phyloP scores from a whole-genome alignment of 1,284 basidiomycete species.

The Moniliophthora roreri region DNA sequence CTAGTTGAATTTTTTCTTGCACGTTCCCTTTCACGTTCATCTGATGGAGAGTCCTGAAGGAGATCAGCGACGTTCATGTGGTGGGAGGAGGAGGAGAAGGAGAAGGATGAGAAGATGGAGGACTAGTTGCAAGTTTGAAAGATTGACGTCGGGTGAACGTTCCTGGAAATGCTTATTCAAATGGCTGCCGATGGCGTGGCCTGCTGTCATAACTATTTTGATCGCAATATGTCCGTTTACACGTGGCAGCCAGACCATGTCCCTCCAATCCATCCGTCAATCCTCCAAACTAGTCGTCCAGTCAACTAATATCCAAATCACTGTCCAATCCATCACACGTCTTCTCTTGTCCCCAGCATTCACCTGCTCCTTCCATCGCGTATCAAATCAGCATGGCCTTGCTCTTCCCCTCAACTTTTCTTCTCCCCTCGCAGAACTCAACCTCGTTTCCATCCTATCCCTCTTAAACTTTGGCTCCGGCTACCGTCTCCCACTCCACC shows the following conservation, averaged over 20 bases:
- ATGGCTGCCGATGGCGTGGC: no score
- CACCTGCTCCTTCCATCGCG: conserved; percentile 57
- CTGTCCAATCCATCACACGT: conserved; percentile 51
- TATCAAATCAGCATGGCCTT: conserved; percentile 64
- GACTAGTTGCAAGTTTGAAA: no score
- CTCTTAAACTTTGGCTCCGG: conserved; percentile 82
- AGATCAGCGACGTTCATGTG: conserved; percentile 72
- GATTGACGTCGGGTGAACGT: no score
- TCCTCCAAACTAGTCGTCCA: not conserved
- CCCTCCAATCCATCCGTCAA: not conserved
- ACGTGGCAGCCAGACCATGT: no score
- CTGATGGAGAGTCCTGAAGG: conserved; percentile 69
- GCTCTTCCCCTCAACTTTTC: conserved; percentile 77
- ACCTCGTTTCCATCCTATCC: conserved; percentile 69
- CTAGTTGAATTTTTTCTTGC: no score
- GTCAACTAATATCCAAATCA: conserved; percentile 42
- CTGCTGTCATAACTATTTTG: no score
- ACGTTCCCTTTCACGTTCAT: conserved; percentile 23
- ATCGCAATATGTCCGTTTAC: no score
- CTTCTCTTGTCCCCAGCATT: conserved; percentile 68
- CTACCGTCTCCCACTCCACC: conserved; percentile 71
- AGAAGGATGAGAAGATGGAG: no score
- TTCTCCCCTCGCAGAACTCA: conserved; percentile 67
- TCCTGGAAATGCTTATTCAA: no score
- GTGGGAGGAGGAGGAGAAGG: no score